phyloP scores from a whole-genome alignment of 2,329 filamentous ascomycete genomes.

The Colletotrichum echinochloae region DNA sequence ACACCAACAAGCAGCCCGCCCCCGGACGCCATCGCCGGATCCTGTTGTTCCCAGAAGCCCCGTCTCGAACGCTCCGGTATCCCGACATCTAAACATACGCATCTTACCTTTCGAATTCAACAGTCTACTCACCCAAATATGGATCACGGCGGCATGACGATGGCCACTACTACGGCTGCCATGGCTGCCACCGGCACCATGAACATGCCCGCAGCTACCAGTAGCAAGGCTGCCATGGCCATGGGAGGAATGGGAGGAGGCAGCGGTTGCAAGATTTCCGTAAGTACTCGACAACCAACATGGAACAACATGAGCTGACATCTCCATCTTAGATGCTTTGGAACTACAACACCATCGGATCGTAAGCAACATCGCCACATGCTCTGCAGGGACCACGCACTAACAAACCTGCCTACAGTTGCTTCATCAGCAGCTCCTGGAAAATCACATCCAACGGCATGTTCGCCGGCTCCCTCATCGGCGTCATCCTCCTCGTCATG shows the following conservation, averaged over 20 bases:
- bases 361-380: conserved; percentile 74
- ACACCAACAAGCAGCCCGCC: not conserved
- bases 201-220: conserved; percentile 33
- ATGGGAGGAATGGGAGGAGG: conserved; percentile 42
- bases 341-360: conserved; percentile 80
- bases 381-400: not conserved
- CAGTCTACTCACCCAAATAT: not conserved
- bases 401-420: not conserved
- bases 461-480: conserved; percentile 86
- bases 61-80: not conserved
- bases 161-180: conserved; percentile 22
- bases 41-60: not conserved
- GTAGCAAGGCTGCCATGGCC: conserved; percentile 34
- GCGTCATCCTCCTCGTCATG: conserved; percentile 79
- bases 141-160: conserved; percentile 35
- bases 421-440: conserved; percentile 5
- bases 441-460: conserved; percentile 73
- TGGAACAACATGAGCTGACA: conserved; percentile 18
- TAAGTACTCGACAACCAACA: conserved; percentile 43
- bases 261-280: conserved; percentile 56
- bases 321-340: conserved; percentile 73
- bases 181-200: conserved; percentile 37
- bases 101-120: not conserved
- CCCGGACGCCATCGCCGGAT: not conserved
- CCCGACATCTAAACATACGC: not conserved